Evolutionary conservation across 2,329 filamentous ascomycete genomes (phyloP).

Genomic region (Pseudogymnoascus sp.): DNA sequence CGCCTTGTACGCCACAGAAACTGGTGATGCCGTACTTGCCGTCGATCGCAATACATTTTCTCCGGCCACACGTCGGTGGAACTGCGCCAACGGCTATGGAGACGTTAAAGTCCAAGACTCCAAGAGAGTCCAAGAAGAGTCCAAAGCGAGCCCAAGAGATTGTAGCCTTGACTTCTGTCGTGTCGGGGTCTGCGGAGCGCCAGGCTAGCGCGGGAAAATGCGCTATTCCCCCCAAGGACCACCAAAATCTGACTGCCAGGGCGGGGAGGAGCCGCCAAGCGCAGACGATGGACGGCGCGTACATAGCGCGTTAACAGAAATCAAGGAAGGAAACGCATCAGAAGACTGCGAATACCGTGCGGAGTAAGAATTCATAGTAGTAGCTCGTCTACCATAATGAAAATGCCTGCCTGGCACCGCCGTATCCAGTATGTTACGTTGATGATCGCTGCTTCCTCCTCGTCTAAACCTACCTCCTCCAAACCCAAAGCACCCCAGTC

Average conservation of each 20-base stretch:
- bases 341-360: not conserved
- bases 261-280: not conserved
- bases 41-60: not conserved
- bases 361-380: no score
- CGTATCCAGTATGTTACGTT: not conserved
- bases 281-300: not conserved
- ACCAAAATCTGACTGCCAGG: not conserved
- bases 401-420: not conserved
- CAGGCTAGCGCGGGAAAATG: not conserved
- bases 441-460: not conserved
- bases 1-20: not conserved
- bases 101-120: not conserved
- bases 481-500: not conserved
- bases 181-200: not conserved
- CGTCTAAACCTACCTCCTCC: not conserved
- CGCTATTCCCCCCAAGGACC: not conserved
- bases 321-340: not conserved
- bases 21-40: not conserved
- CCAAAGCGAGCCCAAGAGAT: not conserved
- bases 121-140: not conserved
- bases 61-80: not conserved
- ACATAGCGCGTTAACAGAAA: not conserved
- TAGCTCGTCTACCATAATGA: not conserved
- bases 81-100: not conserved
- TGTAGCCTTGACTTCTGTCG: not conserved